Percentiles rank a stretch among this genome's conserved stretches.
Evolutionary conservation across 441 rosid genomes (phyloP).

Genomic region (Syzygium malaccense): DNA sequence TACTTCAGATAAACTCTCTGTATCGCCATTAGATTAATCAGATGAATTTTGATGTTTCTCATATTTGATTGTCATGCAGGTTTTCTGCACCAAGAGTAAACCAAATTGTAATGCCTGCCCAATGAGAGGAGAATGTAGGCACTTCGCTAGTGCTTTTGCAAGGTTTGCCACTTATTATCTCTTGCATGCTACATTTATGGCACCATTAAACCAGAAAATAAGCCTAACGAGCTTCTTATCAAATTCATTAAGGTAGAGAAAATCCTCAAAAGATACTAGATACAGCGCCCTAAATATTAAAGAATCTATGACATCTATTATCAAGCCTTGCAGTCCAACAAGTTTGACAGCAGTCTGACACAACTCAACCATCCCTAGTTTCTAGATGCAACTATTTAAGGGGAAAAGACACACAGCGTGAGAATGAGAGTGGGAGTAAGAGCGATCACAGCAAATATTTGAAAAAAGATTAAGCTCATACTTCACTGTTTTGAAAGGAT

Average conservation of each 20-base stretch:
- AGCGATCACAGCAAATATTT: not conserved
- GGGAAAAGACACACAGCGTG: not conserved
- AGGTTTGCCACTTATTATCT: conserved; percentile 39
- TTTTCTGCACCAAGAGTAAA: conserved; percentile 88
- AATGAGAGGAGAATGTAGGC: conserved; percentile 98
- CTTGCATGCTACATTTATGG: not conserved
- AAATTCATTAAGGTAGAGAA: not conserved
- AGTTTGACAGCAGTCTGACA: not conserved
- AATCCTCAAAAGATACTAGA: not conserved
- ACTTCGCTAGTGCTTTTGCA: conserved; percentile 99
- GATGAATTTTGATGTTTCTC: not conserved
- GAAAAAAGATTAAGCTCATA: not conserved
- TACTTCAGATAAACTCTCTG: conserved; percentile 9
- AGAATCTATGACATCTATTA: not conserved
- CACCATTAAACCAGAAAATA: not conserved
- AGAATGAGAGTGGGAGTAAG: not conserved
- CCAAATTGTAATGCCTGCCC: conserved; percentile 99
- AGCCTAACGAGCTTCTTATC: not conserved
- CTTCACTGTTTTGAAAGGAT: not conserved
- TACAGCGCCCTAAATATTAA: not conserved
- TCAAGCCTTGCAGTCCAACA: not conserved
- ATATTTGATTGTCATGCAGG: conserved; percentile 37
- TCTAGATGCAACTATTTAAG: not conserved
- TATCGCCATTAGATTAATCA: not conserved
- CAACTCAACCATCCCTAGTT: not conserved